These are phyloP conservation scores for Diaporthe batatas DNA, from an alignment of 2,329 filamentous ascomycete genomes.

Conservation along the genomic window DNA sequence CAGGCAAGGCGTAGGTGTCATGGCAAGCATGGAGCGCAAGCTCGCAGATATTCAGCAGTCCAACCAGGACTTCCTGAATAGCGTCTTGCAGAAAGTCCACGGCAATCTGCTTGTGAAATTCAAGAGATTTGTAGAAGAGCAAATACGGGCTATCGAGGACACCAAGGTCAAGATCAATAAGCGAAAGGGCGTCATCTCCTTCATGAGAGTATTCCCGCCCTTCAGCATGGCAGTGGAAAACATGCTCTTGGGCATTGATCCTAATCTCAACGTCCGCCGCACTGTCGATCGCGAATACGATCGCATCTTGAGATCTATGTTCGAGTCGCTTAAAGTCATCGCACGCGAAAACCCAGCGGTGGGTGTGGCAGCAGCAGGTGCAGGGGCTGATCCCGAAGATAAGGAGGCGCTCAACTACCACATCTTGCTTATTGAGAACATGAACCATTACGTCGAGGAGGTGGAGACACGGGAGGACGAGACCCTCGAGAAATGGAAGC, in stretches of 20 bases:
- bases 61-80: slow-evolving; percentile 91
- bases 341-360: slow-evolving; percentile 76
- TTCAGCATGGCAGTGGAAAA: slow-evolving; percentile 88
- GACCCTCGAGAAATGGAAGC: slow-evolving; percentile 86
- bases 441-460: slow-evolving; percentile 97
- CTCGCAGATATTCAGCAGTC: slow-evolving; percentile 85
- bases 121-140: slow-evolving; percentile 91
- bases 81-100: slow-evolving; percentile 82
- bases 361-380: slow-evolving; percentile 51
- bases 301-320: slow-evolving; percentile 94
- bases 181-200: slow-evolving; percentile 94
- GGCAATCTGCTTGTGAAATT: slow-evolving; percentile 81
- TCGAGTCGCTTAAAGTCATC: slow-evolving; percentile 95
- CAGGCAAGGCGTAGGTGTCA: slow-evolving; percentile 89
- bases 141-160: slow-evolving; percentile 95
- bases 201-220: slow-evolving; percentile 92
- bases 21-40: slow-evolving; percentile 85
- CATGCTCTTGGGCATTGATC: slow-evolving; percentile 75
- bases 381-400: slow-evolving; percentile 76
- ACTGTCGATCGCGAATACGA: slow-evolving; percentile 90
- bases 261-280: slow-evolving; percentile 74
- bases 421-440: slow-evolving; percentile 97
- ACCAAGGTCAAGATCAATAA: slow-evolving; percentile 99
- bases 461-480: slow-evolving; percentile 81
- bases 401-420: slow-evolving; percentile 98